phyloP scores from a whole-genome alignment of 805 yeast species.

The Yueomyces sinensis region DNA sequence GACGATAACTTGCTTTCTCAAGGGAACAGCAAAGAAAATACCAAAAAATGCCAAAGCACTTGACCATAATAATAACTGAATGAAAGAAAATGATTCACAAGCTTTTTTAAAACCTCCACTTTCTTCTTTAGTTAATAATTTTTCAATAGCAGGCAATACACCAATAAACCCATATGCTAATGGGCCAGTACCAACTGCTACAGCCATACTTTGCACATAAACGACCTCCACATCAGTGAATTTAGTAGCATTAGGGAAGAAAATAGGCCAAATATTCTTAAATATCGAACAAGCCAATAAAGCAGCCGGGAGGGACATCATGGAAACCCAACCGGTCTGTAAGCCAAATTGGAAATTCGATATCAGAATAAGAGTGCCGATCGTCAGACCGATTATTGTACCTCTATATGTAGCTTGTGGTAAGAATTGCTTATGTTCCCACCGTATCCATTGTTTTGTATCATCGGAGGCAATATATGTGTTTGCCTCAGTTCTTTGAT shows the following conservation, averaged over 20 bases:
- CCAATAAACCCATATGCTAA: constrained; percentile 92
- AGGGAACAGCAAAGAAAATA: constrained; percentile 85
- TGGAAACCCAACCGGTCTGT: constrained; percentile 98
- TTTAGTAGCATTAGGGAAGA: constrained; percentile 26
- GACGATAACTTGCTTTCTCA: constrained; percentile 77
- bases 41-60: constrained; percentile 86
- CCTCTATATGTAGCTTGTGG: constrained; percentile 66
- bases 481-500: too few relatives aligned
- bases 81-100: constrained; percentile 27
- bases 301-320: constrained; percentile 97
- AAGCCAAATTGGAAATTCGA: constrained; percentile 94
- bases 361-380: constrained; percentile 78
- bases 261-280: constrained; percentile 34
- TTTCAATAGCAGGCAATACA: constrained; percentile 89
- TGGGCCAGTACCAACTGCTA: constrained; percentile 97
- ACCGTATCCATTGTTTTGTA: too few relatives aligned
- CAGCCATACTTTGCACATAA: constrained; percentile 81
- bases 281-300: constrained; percentile 75
- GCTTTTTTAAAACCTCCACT: constrained; percentile 35
- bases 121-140: constrained; percentile 67
- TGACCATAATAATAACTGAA: constrained; percentile 68
- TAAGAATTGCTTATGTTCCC: constrained; percentile 37
- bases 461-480: too few relatives aligned
- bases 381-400: constrained; percentile 57
- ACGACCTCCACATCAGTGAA: constrained; percentile 91